Percentiles rank a stretch among this genome's conserved stretches.
Conservation (phyloP, 768 basidiomycete species). For the Suillus sp. region DNA sequence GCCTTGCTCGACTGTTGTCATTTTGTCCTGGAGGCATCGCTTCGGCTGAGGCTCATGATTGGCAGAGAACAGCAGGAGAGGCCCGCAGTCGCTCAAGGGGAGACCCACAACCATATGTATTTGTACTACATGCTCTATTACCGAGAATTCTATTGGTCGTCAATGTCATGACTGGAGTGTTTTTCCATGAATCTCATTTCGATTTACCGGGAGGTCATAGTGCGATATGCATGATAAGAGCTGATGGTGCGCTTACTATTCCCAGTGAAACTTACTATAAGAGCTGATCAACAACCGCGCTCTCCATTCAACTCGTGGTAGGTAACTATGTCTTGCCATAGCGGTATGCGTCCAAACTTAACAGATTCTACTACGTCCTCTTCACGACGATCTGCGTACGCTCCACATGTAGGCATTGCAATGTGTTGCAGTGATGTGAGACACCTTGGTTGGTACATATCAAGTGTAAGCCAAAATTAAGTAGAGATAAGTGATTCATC, state of each 20-base stretch:
- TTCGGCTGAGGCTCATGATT: conserved; percentile 74
- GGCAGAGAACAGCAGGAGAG: conserved; percentile 39
- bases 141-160: neutral
- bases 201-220: neutral
- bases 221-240: neutral
- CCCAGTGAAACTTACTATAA: neutral
- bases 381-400: neutral
- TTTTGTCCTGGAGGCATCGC: conserved; percentile 64
- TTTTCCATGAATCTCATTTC: neutral
- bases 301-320: neutral
- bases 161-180: neutral
- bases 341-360: too few species aligned
- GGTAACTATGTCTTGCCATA: too few species aligned
- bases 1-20: conserved; percentile 47
- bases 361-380: too few species aligned
- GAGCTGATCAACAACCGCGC: neutral
- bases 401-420: neutral
- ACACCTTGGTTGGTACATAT: neutral
- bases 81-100: conserved; percentile 30
- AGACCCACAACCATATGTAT: conserved; percentile 22
- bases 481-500: neutral
- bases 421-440: neutral
- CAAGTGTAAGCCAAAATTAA: neutral
- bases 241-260: neutral
- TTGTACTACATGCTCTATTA: neutral